Evolutionary conservation across 768 basidiomycete genomes (phyloP).

Genomic region (Pholiota molesta): DNA sequence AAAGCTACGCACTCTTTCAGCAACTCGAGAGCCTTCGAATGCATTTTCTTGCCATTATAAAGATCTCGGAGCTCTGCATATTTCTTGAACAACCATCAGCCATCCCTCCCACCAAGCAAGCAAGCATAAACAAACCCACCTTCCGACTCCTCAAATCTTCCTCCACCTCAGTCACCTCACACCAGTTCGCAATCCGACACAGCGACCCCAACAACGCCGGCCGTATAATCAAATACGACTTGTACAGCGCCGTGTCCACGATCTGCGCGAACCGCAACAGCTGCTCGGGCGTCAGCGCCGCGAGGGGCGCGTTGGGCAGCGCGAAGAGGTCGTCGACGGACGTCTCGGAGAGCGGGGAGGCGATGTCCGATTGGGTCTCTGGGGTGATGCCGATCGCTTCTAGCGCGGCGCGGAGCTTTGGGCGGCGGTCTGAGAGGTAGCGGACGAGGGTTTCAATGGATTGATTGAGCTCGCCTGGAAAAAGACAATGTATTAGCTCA

Average conservation of each 20-base stretch:
- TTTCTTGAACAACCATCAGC: constrained; percentile 59
- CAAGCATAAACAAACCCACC: constrained; percentile 45
- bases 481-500: neutral
- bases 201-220: constrained; percentile 83
- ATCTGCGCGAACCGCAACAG: constrained; percentile 89
- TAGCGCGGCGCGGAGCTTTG: constrained; percentile 81
- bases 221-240: constrained; percentile 82
- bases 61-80: constrained; percentile 87
- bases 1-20: constrained; percentile 71
- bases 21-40: constrained; percentile 80
- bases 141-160: constrained; percentile 79
- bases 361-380: constrained; percentile 64
- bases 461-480: constrained; percentile 59
- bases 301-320: constrained; percentile 75
- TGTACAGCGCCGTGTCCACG: constrained; percentile 94
- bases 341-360: constrained; percentile 71
- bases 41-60: constrained; percentile 96
- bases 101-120: neutral
- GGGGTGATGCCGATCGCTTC: constrained; percentile 69
- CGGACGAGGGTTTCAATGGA: constrained; percentile 88
- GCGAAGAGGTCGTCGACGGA: constrained; percentile 76
- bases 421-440: constrained; percentile 89
- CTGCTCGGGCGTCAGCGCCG: constrained; percentile 78
- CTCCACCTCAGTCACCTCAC: constrained; percentile 82
- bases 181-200: constrained; percentile 95